Conservation (phyloP, 23 red algal species). For the Gracilaria domingensis region DNA sequence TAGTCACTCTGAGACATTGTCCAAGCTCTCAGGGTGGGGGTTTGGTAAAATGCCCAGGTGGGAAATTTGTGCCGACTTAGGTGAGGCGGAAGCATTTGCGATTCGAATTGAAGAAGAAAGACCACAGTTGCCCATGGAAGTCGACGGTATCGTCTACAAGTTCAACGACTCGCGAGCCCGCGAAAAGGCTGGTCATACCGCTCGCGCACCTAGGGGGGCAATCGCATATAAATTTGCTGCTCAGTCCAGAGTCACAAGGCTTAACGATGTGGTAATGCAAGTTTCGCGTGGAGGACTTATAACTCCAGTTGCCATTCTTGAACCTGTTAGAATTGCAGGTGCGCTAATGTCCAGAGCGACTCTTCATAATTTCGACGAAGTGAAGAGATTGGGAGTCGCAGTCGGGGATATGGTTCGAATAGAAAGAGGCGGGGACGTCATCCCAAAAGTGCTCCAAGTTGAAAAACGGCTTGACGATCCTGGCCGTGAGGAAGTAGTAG, state of each 20-base stretch:
- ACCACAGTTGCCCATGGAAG: slow-evolving; percentile 40
- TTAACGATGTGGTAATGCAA: slow-evolving; percentile 72
- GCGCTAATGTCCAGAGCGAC: slow-evolving; percentile 76
- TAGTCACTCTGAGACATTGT: slow-evolving; percentile 55
- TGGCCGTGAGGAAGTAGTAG: slow-evolving; percentile 1
- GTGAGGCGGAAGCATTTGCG: slow-evolving; percentile 52
- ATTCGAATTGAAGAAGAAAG: slow-evolving; percentile 53
- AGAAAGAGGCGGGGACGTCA: slow-evolving; percentile 79
- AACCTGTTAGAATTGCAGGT: slow-evolving; percentile 69
- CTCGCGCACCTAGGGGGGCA: slow-evolving; percentile 67
- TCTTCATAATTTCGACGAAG: slow-evolving; percentile 85
- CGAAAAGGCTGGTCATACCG: slow-evolving; percentile 58
- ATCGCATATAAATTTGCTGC: slow-evolving; percentile 80
- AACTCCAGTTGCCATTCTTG: slow-evolving; percentile 85
- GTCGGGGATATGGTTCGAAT: slow-evolving; percentile 61
- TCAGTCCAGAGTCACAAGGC: slow-evolving; percentile 34
- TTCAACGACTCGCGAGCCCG: slow-evolving; percentile 60
- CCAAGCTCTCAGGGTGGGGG: slow-evolving; percentile 51
- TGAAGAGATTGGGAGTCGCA: slow-evolving; percentile 58
- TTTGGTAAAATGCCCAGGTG: slow-evolving; percentile 59
- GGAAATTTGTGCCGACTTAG: slow-evolving; percentile 23
- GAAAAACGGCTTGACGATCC: not conserved
- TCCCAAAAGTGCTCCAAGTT: slow-evolving; percentile 74
- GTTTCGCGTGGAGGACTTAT: slow-evolving; percentile 79
- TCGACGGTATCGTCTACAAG: slow-evolving; percentile 79